Evolutionary conservation across 1,284 basidiomycete genomes (phyloP), one percentile per base, ranked within the genome.

Genomic region (Ustilago trichophora): DNA sequence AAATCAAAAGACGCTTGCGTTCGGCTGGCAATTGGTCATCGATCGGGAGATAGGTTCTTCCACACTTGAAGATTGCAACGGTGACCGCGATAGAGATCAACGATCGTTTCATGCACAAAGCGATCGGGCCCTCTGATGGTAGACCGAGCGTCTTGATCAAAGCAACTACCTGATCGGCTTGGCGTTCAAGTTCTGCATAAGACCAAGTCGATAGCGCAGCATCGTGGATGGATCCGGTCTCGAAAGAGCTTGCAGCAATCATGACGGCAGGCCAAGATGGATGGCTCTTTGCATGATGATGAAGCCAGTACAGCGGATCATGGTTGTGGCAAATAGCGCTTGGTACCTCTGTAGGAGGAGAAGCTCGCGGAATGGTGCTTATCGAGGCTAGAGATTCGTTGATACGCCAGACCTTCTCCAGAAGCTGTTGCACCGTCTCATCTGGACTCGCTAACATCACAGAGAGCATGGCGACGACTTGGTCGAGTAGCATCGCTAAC

Each of bases 1-100:
- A 70, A 6, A 82, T 84, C 46, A 87, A 86, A 62, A 84, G 86
- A 19, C 76, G 65, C 60, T 85, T 86, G 34, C 86, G 77, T 65
- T 86, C 86, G 7, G 65, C 37, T 18, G 86, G 86, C 25, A 87
- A 77, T 56, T 86, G 85, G 3, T 86, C 84, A 60, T 87, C 86
- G 51, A 87, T 86, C 85, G 87, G 41, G 42, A 86, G 86, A 22
- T 87, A 87, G 47, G 86, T 86, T 32, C 83, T 85, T 32, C 86
- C 86, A 29, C 85, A 84, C 41, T 84, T 85, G 55, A 86, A 82
- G 29, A 86, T 83, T 9, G 84, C 86, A 38, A 85, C 82, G 57
- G 85, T 80, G 9, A 83, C 82, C 19, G 84, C 72, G 41, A 86
- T 84, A 60, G 85, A 87, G 46, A 81, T 59, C 19, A 84, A 64